Evolutionary conservation across 345 rosid species (phyloP), one percentile per base, ranked within the genome.

Genomic region (sweet orange (Citrus sinensis)): DNA sequence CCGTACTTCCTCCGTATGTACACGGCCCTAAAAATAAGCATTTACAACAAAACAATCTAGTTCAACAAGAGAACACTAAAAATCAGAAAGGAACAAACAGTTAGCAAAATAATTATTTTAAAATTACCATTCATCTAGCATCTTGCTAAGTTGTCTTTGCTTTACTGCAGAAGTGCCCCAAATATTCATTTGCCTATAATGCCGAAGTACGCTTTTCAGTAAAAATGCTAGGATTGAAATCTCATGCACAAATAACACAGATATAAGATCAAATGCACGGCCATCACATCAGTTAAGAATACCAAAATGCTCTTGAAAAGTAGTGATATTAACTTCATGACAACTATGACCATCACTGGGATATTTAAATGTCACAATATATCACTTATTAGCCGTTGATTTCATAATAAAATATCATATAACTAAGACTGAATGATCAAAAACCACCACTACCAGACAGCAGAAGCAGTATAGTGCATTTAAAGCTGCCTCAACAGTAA

Each of bases 51-150:
- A 74, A 70, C 29, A 37, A 37, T 20, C 51, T 35, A 22, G 35
- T 76, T 61, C 14, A 79, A 22, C 60, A 79, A 71, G 56, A 54
- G 25, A 25, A 11, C 25, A 25, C 29, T 4, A 49, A 73, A 68
- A 81, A 8, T 4, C 24, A 25, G 76, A 56, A 59, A 60, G 32
- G 39, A 6, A n/a, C 29, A 1, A 69, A 46, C 40, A 27, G 67
- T 70, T 27, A 24, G 59, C 39, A 67, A 84, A 82, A 85, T 54
- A 55, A 59, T 62, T n/a, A 66, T 74, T 39, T 62, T 71, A 76
- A 71, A 17, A 64, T 32, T 86, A 94, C 99, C 99, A 96, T 89
- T 96, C 99, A 88, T 92, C 99, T 71, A 96, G 92, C 97, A 96
- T 86, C 90, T 90, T 88, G 91, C 92, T 80, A 64, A 96, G 93